A percentile compares a stretch with the other conserved stretches of the same genome.
Evolutionary conservation across 805 yeast species (phyloP).

Genomic region (Ogataea pilisensis): DNA sequence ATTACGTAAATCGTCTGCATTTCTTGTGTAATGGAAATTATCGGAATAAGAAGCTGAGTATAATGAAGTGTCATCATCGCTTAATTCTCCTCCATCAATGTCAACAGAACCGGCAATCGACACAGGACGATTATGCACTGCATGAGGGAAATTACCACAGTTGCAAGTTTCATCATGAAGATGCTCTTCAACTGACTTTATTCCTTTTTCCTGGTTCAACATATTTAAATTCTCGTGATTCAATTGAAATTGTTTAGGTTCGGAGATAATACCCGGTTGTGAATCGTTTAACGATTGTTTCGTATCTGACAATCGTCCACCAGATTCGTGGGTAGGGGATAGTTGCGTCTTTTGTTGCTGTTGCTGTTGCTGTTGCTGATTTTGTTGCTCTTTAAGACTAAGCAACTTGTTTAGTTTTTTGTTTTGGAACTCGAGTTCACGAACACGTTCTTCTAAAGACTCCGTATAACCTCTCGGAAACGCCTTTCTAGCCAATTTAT

Average conservation of each 20-base stretch:
- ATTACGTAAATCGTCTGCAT: conserved; percentile 22
- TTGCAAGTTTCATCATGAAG: conserved; percentile 52
- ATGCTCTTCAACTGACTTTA: conserved; percentile 30
- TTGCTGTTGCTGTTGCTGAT: too few species aligned
- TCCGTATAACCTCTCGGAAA: conserved; percentile 93
- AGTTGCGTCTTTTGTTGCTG: too few species aligned
- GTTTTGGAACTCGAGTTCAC: conserved; percentile 81
- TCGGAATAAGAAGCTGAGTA: conserved; percentile 23
- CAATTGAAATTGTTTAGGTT: conserved; percentile 5
- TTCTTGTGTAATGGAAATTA: conserved; percentile 16
- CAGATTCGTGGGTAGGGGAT: background rate
- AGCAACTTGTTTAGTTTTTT: conserved; percentile 60
- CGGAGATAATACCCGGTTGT: background rate
- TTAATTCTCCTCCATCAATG: conserved; percentile 41
- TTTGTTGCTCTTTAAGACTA: conserved; percentile 42
- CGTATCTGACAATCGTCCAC: background rate
- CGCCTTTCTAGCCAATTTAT: conserved; percentile 77
- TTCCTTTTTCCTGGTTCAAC: conserved; percentile 23
- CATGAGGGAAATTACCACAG: conserved; percentile 49
- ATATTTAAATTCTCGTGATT: conserved; percentile 30
- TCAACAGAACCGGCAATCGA: conserved; percentile 61
- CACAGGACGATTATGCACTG: conserved; percentile 60
- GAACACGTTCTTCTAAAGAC: conserved; percentile 79
- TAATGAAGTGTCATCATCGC: conserved; percentile 41
- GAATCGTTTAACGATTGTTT: background rate